Evolutionary conservation across 208 protist genomes (phyloP).

Genomic region (Wallacemonas rigidus): DNA sequence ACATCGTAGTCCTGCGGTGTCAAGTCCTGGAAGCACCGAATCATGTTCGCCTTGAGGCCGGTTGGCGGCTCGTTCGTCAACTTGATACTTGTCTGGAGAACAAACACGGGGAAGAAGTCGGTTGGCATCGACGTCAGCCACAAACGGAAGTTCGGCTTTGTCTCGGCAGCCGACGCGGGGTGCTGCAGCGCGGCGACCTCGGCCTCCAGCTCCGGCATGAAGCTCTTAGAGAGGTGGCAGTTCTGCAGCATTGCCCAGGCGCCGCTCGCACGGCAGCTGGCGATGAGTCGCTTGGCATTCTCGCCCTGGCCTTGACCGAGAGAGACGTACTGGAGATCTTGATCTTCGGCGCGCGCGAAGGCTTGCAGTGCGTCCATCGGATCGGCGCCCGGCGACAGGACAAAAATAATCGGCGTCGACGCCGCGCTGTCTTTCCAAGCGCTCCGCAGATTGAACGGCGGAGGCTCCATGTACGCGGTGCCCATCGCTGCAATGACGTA

Average conservation of each 20-base stretch:
- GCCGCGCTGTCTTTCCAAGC: slow-evolving; percentile 87
- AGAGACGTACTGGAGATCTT: slow-evolving; percentile 91
- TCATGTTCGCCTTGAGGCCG: slow-evolving; percentile 96
- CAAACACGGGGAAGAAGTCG: slow-evolving; percentile 96
- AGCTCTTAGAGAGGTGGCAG: slow-evolving; percentile 96
- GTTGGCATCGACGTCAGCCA: slow-evolving; percentile 99
- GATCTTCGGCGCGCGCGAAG: slow-evolving; percentile 85
- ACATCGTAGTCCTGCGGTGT: slow-evolving; percentile 85
- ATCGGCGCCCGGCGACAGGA: slow-evolving; percentile 97
- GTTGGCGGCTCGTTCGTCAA: slow-evolving; percentile 98
- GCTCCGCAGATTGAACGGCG: slow-evolving; percentile 90
- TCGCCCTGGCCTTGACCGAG: slow-evolving; percentile 97
- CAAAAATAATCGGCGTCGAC: slow-evolving; percentile 95
- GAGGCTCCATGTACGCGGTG: slow-evolving; percentile 92
- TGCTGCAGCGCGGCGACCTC: slow-evolving; percentile 87
- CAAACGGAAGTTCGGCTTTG: slow-evolving; percentile 94
- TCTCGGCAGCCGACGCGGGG: slow-evolving; percentile 24
- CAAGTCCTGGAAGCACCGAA: slow-evolving; percentile 93
- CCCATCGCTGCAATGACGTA: slow-evolving; percentile 93
- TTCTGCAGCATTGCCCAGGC: slow-evolving; percentile 97
- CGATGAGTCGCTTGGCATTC: slow-evolving; percentile 95
- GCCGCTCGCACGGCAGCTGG: slow-evolving; percentile 84
- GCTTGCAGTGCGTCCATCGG: slow-evolving; percentile 92
- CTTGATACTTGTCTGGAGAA: slow-evolving; percentile 98
- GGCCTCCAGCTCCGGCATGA: slow-evolving; percentile 95